Percentiles rank a stretch among this genome's conserved stretches.
phyloP scores from a whole-genome alignment of 345 rosid species.

The Atalantia buxifolia region DNA sequence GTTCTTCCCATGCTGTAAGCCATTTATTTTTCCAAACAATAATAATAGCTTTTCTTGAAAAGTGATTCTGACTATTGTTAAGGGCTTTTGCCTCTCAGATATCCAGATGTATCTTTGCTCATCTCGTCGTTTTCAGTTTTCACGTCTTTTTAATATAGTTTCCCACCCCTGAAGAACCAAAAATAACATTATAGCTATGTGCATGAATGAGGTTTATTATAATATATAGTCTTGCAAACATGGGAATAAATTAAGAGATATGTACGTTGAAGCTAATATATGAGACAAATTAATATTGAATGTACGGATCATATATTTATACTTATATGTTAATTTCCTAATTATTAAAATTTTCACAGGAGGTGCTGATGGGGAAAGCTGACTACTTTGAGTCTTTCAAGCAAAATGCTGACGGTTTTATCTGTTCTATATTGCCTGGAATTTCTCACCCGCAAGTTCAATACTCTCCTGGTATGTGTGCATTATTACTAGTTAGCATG shows the following conservation, averaged over 20 bases:
- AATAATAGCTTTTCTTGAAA: constrained; percentile 16
- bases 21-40: constrained; percentile 16
- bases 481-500: neutral
- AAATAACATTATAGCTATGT: neutral
- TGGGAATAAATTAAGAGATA: neutral
- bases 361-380: constrained; percentile 94
- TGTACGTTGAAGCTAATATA: neutral
- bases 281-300: neutral
- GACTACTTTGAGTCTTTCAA: constrained; percentile 79
- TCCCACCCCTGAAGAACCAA: neutral
- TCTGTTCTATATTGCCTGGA: constrained; percentile 91
- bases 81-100: constrained; percentile 8
- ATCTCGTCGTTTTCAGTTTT: constrained; percentile 5
- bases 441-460: constrained; percentile 89
- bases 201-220: constrained; percentile 1
- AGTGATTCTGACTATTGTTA: constrained; percentile 7
- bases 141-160: constrained; percentile 6
- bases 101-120: neutral
- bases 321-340: neutral
- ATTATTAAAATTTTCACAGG: constrained; percentile 38
- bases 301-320: neutral
- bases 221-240: constrained; percentile 2
- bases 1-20: constrained; percentile 31
- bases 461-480: constrained; percentile 78
- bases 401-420: constrained; percentile 86